Evolutionary conservation across 2,329 filamentous ascomycete species (phyloP).

Genomic region (Sordariomycetes sp.): DNA sequence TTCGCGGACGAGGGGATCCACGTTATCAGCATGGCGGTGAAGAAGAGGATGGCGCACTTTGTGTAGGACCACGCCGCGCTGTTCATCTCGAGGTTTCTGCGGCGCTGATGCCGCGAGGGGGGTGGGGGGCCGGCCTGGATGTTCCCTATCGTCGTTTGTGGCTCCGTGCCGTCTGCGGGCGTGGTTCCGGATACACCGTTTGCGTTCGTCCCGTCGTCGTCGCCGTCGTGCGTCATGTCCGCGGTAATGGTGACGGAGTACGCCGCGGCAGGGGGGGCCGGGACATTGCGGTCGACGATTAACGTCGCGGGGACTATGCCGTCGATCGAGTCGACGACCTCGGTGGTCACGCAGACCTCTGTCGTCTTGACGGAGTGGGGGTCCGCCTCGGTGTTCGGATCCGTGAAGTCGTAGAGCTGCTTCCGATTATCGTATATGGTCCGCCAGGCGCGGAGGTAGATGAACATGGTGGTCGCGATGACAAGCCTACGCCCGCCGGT

Average conservation of each 20-base stretch:
- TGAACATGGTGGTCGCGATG: constrained; percentile 8
- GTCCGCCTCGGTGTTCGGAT: constrained; percentile 25
- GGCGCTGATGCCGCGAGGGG: constrained; percentile 5
- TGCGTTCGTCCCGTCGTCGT: background rate
- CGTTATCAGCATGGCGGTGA: constrained; percentile 49
- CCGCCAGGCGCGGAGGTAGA: constrained; percentile 34
- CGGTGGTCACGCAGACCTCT: constrained; percentile 38
- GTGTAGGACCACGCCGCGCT: constrained; percentile 50
- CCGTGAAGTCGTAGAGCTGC: constrained; percentile 32
- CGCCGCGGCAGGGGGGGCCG: constrained; percentile 9
- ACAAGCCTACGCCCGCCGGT: constrained; percentile 6
- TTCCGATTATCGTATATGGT: constrained; percentile 50
- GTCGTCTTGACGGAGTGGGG: constrained; percentile 33
- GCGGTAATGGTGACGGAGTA: constrained; percentile 40
- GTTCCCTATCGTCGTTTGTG: constrained; percentile 6
- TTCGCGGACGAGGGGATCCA: constrained; percentile 64
- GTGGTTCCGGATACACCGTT: constrained; percentile 4
- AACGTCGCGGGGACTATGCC: background rate
- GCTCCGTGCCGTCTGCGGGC: background rate
- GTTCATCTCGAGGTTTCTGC: constrained; percentile 29
- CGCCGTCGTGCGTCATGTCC: constrained; percentile 1
- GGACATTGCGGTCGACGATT: background rate
- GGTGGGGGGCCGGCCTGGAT: constrained; percentile 9
- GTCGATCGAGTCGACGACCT: constrained; percentile 14
- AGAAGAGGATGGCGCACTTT: constrained; percentile 53